These are phyloP conservation scores for Cucurbita pepo DNA, from an alignment of 306 rosid genomes.

Conservation along the genomic window DNA sequence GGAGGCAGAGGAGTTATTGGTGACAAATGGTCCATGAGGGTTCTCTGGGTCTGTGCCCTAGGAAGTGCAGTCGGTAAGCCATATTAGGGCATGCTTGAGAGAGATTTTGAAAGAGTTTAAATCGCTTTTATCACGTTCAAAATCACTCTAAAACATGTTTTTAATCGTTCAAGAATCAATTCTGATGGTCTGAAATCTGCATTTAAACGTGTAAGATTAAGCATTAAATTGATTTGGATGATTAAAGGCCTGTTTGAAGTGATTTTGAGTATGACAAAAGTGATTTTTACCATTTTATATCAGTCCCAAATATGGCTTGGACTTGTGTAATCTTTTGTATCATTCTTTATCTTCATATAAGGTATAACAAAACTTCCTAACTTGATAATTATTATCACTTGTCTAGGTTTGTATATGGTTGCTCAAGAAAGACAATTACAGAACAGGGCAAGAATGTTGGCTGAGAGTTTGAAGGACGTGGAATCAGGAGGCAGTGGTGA, in stretches of 20 bases:
- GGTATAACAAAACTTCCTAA: not conserved
- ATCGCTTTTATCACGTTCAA: too few species aligned
- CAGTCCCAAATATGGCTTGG: too few species aligned
- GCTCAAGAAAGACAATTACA: constrained; percentile 8
- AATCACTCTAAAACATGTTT: not conserved
- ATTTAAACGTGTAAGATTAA: not conserved
- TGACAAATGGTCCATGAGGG: constrained; percentile 11
- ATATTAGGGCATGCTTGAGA: not conserved
- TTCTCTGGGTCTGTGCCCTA: constrained; percentile 9
- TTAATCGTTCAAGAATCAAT: not conserved
- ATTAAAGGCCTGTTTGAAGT: not conserved
- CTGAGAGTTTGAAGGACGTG: not conserved
- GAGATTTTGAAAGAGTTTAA: not conserved
- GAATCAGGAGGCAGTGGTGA: constrained; percentile 1
- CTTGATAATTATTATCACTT: not conserved
- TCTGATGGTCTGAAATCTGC: not conserved
- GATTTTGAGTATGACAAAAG: too few species aligned
- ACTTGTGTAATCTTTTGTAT: not conserved
- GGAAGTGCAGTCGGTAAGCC: constrained; percentile 3
- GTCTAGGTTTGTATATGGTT: constrained; percentile 9
- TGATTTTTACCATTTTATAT: too few species aligned
- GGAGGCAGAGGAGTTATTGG: constrained; percentile 8
- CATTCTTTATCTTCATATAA: not conserved
- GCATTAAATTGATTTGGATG: not conserved
- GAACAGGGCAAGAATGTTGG: constrained; percentile 8